Evolutionary conservation across 495 filamentous ascomycete species (phyloP).

Genomic region (Jackrogersella minutella): DNA sequence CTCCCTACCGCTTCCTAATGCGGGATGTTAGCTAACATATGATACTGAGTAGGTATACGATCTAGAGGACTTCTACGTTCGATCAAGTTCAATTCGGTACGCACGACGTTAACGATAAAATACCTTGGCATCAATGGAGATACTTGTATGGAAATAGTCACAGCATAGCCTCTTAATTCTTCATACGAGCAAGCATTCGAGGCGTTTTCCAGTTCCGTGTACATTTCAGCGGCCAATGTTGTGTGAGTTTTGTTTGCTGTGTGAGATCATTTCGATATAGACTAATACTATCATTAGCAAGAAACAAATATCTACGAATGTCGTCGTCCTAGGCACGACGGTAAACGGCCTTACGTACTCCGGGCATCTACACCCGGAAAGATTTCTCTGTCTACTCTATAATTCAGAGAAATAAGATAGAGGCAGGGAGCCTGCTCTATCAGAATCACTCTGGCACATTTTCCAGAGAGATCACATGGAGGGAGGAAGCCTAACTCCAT

Average conservation of each 20-base stretch:
- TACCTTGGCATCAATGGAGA: slow-evolving; percentile 13
- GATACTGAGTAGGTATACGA: slow-evolving; percentile 7
- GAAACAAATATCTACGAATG: slow-evolving; percentile 9
- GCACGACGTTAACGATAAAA: slow-evolving; percentile 20
- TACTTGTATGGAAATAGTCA: slow-evolving; percentile 23
- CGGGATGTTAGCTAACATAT: neutral
- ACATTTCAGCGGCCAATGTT: slow-evolving; percentile 16
- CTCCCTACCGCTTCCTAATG: neutral
- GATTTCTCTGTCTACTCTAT: neutral
- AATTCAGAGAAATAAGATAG: neutral
- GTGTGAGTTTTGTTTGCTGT: slow-evolving; percentile 5
- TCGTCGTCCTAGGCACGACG: slow-evolving; percentile 42
- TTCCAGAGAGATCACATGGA: slow-evolving; percentile 5
- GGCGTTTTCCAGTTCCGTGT: slow-evolving; percentile 24
- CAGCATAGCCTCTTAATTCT: slow-evolving; percentile 18
- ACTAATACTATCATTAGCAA: neutral
- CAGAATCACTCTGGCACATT: neutral
- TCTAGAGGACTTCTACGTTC: slow-evolving; percentile 32
- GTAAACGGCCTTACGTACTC: slow-evolving; percentile 32
- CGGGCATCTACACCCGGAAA: slow-evolving; percentile 11
- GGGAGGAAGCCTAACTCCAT: slow-evolving; percentile 9
- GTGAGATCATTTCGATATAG: neutral
- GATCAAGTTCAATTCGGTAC: slow-evolving; percentile 26
- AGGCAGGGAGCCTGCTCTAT: slow-evolving; percentile 6
- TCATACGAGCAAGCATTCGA: slow-evolving; percentile 30